phyloP scores from a whole-genome alignment of 805 yeast genomes.

The Ascoidea asiatica region DNA sequence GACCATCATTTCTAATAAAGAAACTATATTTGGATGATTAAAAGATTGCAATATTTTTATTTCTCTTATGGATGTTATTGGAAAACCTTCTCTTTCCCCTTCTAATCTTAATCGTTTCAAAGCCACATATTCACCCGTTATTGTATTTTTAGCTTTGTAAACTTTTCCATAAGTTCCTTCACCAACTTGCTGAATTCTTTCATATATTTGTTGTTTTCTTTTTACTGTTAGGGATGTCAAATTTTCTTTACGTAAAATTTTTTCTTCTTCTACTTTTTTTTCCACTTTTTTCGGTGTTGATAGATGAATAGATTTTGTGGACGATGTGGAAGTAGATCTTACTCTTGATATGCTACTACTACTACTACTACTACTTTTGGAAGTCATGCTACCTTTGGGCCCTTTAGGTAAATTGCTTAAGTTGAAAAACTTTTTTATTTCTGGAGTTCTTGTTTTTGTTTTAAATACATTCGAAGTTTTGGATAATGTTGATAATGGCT shows the following conservation, averaged over 20 bases:
- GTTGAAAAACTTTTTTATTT: conserved; percentile 1
- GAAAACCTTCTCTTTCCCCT: conserved; percentile 86
- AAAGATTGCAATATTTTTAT: conserved; percentile 73
- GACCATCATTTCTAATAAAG: conserved; percentile 81
- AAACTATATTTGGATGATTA: conserved; percentile 70
- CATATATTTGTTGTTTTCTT: no score
- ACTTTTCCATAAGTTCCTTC: conserved; percentile 98
- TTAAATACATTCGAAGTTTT: neutral
- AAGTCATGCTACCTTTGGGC: conserved; percentile 5
- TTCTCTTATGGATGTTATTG: conserved; percentile 90
- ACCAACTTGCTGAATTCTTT: conserved; percentile 82
- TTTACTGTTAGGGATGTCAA: neutral
- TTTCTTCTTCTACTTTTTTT: neutral
- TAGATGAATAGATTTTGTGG: neutral
- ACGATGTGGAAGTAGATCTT: neutral
- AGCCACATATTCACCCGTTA: conserved; percentile 69
- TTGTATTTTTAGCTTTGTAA: conserved; percentile 65
- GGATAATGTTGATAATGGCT: neutral
- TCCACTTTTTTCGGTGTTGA: neutral
- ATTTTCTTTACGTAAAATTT: neutral
- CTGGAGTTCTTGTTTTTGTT: neutral
- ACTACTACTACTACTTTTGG: neutral
- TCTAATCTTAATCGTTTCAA: conserved; percentile 76
- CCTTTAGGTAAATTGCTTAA: conserved; percentile 9
- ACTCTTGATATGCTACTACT: neutral